Conservation (phyloP, 2,329 filamentous ascomycete species). For the Hypomyces perniciosus region DNA sequence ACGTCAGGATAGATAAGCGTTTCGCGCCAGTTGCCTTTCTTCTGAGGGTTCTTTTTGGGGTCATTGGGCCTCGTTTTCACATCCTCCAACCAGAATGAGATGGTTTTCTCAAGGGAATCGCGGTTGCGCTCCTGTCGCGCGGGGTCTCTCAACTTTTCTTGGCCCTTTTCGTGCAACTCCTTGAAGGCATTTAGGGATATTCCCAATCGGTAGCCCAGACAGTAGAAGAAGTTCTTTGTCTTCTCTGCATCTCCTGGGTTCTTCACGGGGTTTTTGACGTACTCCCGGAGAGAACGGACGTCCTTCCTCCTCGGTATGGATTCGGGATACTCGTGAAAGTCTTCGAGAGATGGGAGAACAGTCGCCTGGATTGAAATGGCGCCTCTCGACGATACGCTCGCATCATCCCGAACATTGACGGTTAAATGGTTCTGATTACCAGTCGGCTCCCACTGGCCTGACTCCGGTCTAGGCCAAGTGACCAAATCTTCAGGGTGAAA, state of each 20-base stretch:
- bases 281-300: slow-evolving; percentile 4
- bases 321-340: slow-evolving; percentile 4
- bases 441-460: no score
- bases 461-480: slow-evolving; percentile 1
- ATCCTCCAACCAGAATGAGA: slow-evolving; percentile 15
- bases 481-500: slow-evolving; percentile 12
- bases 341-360: neutral
- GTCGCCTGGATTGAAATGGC: neutral
- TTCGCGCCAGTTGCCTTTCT: slow-evolving; percentile 3
- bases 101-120: slow-evolving; percentile 13
- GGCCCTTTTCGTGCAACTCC: slow-evolving; percentile 5
- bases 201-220: slow-evolving; percentile 36
- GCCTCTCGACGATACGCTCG: neutral
- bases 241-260: neutral
- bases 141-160: neutral
- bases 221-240: slow-evolving; percentile 17
- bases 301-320: slow-evolving; percentile 7
- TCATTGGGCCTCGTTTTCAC: slow-evolving; percentile 16
- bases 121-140: slow-evolving; percentile 10
- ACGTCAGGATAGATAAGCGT: slow-evolving; percentile 24
- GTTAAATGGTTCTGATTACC: no score
- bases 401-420: neutral
- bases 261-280: neutral
- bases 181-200: slow-evolving; percentile 22
- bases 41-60: slow-evolving; percentile 9